These are phyloP conservation scores for Stemphylium vesicarium DNA, from an alignment of 2,329 filamentous ascomycete species.

Conservation along the genomic window DNA sequence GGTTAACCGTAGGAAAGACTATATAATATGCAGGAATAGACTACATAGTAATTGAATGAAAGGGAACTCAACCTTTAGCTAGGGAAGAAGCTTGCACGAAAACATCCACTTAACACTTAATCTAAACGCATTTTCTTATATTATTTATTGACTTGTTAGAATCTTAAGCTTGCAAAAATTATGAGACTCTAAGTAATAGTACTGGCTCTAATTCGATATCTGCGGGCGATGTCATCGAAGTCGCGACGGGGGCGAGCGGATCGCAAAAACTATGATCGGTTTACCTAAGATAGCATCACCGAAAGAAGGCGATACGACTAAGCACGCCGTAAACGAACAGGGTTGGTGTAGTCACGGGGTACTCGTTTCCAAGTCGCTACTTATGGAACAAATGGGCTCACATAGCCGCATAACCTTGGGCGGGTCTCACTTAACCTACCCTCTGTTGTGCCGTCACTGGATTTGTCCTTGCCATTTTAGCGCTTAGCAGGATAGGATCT, in stretches of 20 bases:
- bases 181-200: background rate
- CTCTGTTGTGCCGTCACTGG: background rate
- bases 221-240: conserved; percentile 2
- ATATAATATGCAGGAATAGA: background rate
- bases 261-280: background rate
- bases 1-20: background rate
- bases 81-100: background rate
- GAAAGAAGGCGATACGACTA: conserved; percentile 7
- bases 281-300: background rate
- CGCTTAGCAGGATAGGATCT: background rate
- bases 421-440: background rate
- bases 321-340: background rate
- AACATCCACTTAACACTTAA: background rate
- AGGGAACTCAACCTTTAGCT: background rate
- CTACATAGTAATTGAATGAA: background rate
- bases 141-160: background rate
- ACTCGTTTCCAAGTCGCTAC: background rate
- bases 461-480: background rate
- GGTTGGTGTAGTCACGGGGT: background rate
- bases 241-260: background rate
- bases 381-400: background rate
- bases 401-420: background rate
- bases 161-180: background rate
- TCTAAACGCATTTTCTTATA: background rate
- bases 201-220: conserved; percentile 4